These are phyloP conservation scores for Pyrrhoderma lamaoense DNA, from an alignment of 1,284 basidiomycete species.

Conservation along the genomic window DNA sequence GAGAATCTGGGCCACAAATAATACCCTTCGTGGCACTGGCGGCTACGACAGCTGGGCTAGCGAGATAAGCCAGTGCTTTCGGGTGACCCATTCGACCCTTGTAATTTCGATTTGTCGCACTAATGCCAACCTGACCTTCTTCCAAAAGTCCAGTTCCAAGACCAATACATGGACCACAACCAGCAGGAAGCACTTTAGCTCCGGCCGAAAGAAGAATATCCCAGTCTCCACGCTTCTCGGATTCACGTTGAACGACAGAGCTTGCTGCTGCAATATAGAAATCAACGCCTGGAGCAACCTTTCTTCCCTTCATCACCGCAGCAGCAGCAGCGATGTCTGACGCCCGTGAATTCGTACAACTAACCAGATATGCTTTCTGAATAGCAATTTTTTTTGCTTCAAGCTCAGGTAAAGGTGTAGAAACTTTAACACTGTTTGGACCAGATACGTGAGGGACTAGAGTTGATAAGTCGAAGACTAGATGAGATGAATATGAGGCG, in stretches of 20 bases:
- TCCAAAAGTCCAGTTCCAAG: slow-evolving; percentile 88
- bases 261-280: slow-evolving; percentile 98
- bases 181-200: slow-evolving; percentile 88
- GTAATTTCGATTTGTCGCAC: slow-evolving; percentile 98
- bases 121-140: slow-evolving; percentile 94
- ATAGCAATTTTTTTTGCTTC: slow-evolving; percentile 74
- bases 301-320: slow-evolving; percentile 77
- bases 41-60: slow-evolving; percentile 94
- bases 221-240: slow-evolving; percentile 87
- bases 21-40: slow-evolving; percentile 90
- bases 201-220: slow-evolving; percentile 79
- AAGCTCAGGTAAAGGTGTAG: slow-evolving; percentile 82
- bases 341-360: slow-evolving; percentile 95
- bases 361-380: slow-evolving; percentile 97
- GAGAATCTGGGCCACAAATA: slow-evolving; percentile 78
- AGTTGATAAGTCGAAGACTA: slow-evolving; percentile 88
- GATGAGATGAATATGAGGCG: slow-evolving; percentile 83
- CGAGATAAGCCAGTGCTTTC: slow-evolving; percentile 91
- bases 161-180: slow-evolving; percentile 98
- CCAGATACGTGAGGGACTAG: slow-evolving; percentile 95
- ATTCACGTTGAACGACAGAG: slow-evolving; percentile 85
- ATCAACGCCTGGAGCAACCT: slow-evolving; percentile 85
- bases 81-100: slow-evolving; percentile 98
- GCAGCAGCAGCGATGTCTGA: slow-evolving; percentile 94
- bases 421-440: slow-evolving; percentile 96